Base-by-base conservation (phyloP, 2,329 filamentous ascomycete genomes). In the Sclerotinia borealis region DNA sequence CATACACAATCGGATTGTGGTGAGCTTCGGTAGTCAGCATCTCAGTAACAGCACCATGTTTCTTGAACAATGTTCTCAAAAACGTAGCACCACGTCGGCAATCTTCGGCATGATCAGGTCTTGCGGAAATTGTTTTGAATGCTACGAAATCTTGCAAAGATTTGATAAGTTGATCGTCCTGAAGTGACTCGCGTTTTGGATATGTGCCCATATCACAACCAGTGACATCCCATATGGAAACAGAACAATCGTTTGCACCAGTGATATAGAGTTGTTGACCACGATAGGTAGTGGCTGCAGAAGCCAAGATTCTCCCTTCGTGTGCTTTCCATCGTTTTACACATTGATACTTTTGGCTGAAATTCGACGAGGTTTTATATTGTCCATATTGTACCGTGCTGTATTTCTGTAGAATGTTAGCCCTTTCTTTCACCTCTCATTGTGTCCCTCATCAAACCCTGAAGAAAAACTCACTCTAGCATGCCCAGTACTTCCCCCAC, bases 11-110 rank as follows among this genome's bases (percentile, higher is more conserved):
- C 0, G 95, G 95, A 72, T 98, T 98, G 70, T 91, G 70, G 36
- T 83, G 81, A 69, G 90, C 86, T 39, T 88, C 85, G 0, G 92
- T 91, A 65, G 90, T 91, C n/a, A 99, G 81, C 82, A 98, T 90
- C 71, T 96, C 91, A 0, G 95, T 93, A 64, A 90, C 85, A 0
- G 92, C 95, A 15, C 95, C 95, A 63, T 98, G 87, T 60, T 92
- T 90, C 77, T 93, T 96, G 79, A 97, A 97, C 22, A 98, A 83
- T 0, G 90, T 88, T 59, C 92, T 91, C 1, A 99, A 82, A 71
- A 93, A 98, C 0, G 92, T 95, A 15, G 95, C 95, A 11, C 93
- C 93, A 73, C 93, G 86, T 65, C 93, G 89, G 74, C 96, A 99
- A 75, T 98, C 95, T 67, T 93, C 92, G 13, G 91, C 87, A 72